Evolutionary conservation across 2,329 filamentous ascomycete genomes (phyloP).

Genomic region (Claviceps cyperi): DNA sequence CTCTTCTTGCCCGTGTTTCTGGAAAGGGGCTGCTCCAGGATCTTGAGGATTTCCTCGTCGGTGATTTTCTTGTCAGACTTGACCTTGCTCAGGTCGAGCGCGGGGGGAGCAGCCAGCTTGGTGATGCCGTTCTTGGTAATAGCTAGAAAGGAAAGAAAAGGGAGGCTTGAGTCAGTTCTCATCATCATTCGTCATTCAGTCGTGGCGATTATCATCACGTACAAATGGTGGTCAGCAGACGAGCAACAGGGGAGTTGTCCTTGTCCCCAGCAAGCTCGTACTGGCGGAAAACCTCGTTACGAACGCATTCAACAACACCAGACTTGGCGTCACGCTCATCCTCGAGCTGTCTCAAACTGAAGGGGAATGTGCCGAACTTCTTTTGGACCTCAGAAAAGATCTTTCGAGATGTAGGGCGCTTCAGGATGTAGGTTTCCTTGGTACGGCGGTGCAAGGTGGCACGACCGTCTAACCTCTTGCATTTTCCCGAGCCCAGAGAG

Average conservation of each 20-base stretch:
- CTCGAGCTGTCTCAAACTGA: slow-evolving; percentile 91
- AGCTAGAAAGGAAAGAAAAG: slow-evolving; percentile 25
- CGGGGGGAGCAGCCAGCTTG: slow-evolving; percentile 63
- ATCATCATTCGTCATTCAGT: slow-evolving; percentile 20
- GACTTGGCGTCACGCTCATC: slow-evolving; percentile 94
- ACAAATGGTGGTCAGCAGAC: slow-evolving; percentile 87
- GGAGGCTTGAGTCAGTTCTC: neutral
- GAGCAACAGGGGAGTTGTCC: slow-evolving; percentile 69
- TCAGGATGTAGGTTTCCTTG: slow-evolving; percentile 78
- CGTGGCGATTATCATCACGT: slow-evolving; percentile 27
- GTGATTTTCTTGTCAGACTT: slow-evolving; percentile 97
- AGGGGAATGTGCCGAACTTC: slow-evolving; percentile 96
- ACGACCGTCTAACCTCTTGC: slow-evolving; percentile 79
- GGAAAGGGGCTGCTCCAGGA: slow-evolving; percentile 74
- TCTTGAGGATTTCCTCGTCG: slow-evolving; percentile 89
- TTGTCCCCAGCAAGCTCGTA: slow-evolving; percentile 95
- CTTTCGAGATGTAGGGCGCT: slow-evolving; percentile 85
- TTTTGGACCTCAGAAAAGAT: slow-evolving; percentile 88
- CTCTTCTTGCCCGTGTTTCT: slow-evolving; percentile 89
- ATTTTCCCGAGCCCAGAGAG: slow-evolving; percentile 81
- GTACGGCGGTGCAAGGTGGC: slow-evolving; percentile 89
- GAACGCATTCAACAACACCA: slow-evolving; percentile 90
- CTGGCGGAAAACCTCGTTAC: slow-evolving; percentile 80
- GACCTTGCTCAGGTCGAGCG: slow-evolving; percentile 65
- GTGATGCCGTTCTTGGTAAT: slow-evolving; percentile 96